These are phyloP conservation scores for Globisporangium perplexum DNA, from an alignment of 352 stramenopile genomes.

Conservation along the genomic window DNA sequence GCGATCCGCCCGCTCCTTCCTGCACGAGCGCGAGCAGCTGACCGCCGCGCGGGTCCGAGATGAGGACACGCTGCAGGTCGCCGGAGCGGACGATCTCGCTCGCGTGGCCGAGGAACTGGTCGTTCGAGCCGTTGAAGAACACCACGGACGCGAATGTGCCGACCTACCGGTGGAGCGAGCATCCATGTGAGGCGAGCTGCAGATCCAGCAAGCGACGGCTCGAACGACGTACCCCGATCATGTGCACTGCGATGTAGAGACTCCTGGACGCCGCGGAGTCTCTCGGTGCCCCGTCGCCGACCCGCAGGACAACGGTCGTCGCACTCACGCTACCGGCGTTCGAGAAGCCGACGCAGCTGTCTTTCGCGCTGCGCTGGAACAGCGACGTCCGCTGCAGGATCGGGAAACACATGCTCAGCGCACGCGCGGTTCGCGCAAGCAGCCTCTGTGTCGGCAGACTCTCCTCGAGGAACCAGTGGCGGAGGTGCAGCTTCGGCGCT, in stretches of 20 bases:
- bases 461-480: constrained; percentile 8
- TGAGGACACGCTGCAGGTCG: constrained; percentile 23
- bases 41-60: constrained; percentile 16
- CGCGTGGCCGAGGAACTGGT: constrained; percentile 4
- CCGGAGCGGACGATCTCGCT: constrained; percentile 16
- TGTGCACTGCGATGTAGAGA: constrained; percentile 27
- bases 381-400: constrained; percentile 15
- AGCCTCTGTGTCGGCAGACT: constrained; percentile 17
- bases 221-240: constrained; percentile 26
- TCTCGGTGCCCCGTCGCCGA: not conserved
- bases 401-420: constrained; percentile 22
- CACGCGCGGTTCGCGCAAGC: constrained; percentile 17
- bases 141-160: constrained; percentile 17
- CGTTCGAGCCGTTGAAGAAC: constrained; percentile 15
- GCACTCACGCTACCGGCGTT: constrained; percentile 1
- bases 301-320: constrained; percentile 10
- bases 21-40: constrained; percentile 23
- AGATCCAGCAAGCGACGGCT: not conserved
- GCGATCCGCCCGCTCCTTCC: constrained; percentile 14
- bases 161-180: not conserved
- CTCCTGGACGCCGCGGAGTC: not conserved
- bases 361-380: constrained; percentile 5
- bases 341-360: constrained; percentile 8
- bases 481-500: not conserved
- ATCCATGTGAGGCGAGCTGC: not conserved